phyloP scores from a whole-genome alignment of 2,329 filamentous ascomycete species.

The Pseudopithomyces chartarum region DNA sequence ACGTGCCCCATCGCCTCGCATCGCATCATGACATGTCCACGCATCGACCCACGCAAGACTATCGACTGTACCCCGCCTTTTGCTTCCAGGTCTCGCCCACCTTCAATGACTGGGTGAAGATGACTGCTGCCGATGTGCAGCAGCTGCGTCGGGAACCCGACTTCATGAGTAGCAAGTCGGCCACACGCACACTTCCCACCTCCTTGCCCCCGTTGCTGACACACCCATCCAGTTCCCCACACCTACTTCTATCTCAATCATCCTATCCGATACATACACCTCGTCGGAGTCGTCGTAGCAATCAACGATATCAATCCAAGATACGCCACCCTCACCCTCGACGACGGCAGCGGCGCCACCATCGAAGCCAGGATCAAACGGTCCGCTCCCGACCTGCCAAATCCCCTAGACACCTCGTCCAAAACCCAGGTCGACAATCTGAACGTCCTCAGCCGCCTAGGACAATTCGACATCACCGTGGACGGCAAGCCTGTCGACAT shows the following conservation, averaged over 20 bases:
- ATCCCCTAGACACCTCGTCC: conserved; percentile 31
- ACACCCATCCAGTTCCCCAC: conserved; percentile 52
- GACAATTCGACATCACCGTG: conserved; percentile 49
- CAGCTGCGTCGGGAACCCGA: conserved; percentile 52
- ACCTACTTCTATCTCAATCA: conserved; percentile 62
- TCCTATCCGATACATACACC: conserved; percentile 53
- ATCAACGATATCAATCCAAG: conserved; percentile 48
- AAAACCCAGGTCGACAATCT: conserved; percentile 48
- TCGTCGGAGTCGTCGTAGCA: conserved; percentile 53
- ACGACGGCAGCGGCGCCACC: conserved; percentile 65
- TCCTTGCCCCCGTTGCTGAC: not conserved
- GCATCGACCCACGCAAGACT: conserved; percentile 15
- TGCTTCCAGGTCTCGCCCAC: conserved; percentile 66
- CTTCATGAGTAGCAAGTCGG: conserved; percentile 58
- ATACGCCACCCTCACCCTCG: conserved; percentile 58
- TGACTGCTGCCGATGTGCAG: conserved; percentile 62
- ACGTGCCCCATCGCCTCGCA: conserved; percentile 10
- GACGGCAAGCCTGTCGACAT: conserved; percentile 45
- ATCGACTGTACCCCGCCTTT: conserved; percentile 60
- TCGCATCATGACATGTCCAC: conserved; percentile 43
- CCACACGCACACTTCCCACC: not conserved
- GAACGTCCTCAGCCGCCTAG: conserved; percentile 40
- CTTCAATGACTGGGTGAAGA: conserved; percentile 66
- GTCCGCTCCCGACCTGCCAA: conserved; percentile 29
- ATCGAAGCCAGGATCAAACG: conserved; percentile 61